A percentile compares a stretch with the other conserved stretches of the same genome.
phyloP scores from a whole-genome alignment of 140 eudicot species.

The Bidens hawaiensis region DNA sequence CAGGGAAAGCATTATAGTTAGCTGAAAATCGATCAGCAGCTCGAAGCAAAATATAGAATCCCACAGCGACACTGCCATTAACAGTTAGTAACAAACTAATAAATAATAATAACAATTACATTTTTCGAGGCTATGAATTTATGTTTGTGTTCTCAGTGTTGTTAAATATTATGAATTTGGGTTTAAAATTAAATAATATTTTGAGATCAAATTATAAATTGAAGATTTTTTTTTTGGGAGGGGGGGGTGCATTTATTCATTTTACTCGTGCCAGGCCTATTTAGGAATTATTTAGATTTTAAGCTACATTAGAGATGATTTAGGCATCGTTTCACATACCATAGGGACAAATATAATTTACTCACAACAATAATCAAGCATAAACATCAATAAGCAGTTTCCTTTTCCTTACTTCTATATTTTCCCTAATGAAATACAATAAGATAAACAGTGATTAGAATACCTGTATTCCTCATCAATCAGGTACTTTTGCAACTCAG shows the following conservation, averaged over 20 bases:
- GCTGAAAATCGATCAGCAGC: slow-evolving; percentile 88
- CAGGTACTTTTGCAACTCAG: slow-evolving; percentile 80
- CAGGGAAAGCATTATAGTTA: slow-evolving; percentile 87
- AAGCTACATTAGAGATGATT: not conserved
- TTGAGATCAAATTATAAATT: too few relatives aligned
- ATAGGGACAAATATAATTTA: not conserved
- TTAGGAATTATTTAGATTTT: not conserved
- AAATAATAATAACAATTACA: too few relatives aligned
- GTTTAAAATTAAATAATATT: too few relatives aligned
- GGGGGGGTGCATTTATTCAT: too few relatives aligned
- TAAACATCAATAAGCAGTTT: slow-evolving; percentile 5
- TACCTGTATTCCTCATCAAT: slow-evolving; percentile 91
- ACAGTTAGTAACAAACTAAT: too few relatives aligned
- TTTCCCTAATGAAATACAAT: not conserved
- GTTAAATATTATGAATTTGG: too few relatives aligned
- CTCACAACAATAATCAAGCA: not conserved
- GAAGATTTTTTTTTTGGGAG: too few relatives aligned
- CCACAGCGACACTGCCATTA: slow-evolving; percentile 65
- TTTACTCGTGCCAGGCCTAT: too few relatives aligned
- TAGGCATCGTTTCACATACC: not conserved
- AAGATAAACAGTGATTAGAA: not conserved
- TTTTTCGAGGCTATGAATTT: too few relatives aligned
- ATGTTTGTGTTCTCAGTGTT: not conserved
- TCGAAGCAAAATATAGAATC: slow-evolving; percentile 82
- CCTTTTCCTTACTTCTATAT: not conserved